A percentile compares a stretch with the other conserved stretches of the same genome.
phyloP scores from a whole-genome alignment of 108 stramenopile genomes.

The Nitzschia sp. region DNA sequence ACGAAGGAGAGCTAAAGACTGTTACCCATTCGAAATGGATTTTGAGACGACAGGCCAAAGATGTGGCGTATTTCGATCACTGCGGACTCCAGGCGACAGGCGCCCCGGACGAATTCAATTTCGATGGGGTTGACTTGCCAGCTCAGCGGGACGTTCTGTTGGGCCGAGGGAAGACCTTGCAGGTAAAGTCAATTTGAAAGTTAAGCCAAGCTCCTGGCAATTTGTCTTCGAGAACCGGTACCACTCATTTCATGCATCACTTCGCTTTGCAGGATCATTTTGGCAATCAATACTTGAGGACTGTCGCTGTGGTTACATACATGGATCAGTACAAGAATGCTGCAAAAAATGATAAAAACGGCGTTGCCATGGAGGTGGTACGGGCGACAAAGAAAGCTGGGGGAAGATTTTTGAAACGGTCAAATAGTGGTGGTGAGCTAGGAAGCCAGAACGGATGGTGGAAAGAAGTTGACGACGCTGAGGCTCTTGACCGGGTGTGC shows the following conservation, averaged over 20 bases:
- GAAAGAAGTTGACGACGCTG: slow-evolving; percentile 14
- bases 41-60: background rate
- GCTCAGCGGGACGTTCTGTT: slow-evolving; percentile 24
- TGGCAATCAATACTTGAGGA: slow-evolving; percentile 1
- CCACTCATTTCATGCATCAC: no score
- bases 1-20: slow-evolving; percentile 3
- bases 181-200: no score
- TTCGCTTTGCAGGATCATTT: slow-evolving; percentile 24
- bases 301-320: background rate
- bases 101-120: no score
- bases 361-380: slow-evolving; percentile 2
- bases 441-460: slow-evolving; percentile 20
- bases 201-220: no score
- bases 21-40: slow-evolving; percentile 15
- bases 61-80: background rate
- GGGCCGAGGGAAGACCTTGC: slow-evolving; percentile 28
- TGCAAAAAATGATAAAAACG: background rate
- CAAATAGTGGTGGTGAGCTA: no score
- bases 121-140: slow-evolving; percentile 13
- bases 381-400: background rate
- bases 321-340: slow-evolving; percentile 1
- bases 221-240: no score
- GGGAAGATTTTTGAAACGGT: slow-evolving; percentile 18
- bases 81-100: background rate
- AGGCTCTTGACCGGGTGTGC: slow-evolving; percentile 16